Percentiles rank a stretch among this genome's conserved stretches.
These are phyloP conservation scores for Fusarium oxysporum DNA, from an alignment of 2,329 filamentous ascomycete species.

Conservation along the genomic window DNA sequence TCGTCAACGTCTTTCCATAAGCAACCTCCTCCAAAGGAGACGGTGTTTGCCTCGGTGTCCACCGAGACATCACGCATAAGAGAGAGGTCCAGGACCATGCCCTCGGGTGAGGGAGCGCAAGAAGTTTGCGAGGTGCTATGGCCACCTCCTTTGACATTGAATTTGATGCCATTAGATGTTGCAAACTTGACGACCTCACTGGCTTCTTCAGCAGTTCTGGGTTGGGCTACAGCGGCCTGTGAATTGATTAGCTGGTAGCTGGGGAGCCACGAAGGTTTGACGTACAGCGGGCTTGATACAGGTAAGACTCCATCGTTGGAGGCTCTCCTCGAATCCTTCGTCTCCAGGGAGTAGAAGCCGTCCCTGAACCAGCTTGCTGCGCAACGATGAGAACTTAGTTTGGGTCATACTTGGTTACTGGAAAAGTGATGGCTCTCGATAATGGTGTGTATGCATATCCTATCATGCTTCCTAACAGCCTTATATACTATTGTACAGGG, in stretches of 20 bases:
- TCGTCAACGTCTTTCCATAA: conserved; percentile 67
- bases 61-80: conserved; percentile 63
- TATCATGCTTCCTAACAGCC: background rate
- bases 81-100: conserved; percentile 66
- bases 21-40: conserved; percentile 63
- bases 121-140: conserved; percentile 66
- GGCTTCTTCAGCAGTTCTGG: conserved; percentile 55
- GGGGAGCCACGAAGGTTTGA: background rate
- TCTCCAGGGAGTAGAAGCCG: conserved; percentile 49
- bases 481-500: conserved; percentile 11
- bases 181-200: conserved; percentile 59
- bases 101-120: conserved; percentile 56
- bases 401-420: conserved; percentile 23
- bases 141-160: conserved; percentile 66
- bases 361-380: conserved; percentile 39
- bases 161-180: conserved; percentile 56
- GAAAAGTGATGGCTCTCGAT: background rate
- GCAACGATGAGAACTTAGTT: conserved; percentile 33
- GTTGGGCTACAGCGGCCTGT: conserved; percentile 59
- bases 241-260: background rate
- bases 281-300: conserved; percentile 51
- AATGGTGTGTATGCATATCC: background rate
- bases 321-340: conserved; percentile 49
- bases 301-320: conserved; percentile 53
- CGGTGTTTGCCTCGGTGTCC: conserved; percentile 56